A percentile compares a stretch with the other conserved stretches of the same genome.
phyloP scores from a whole-genome alignment of 1,139 yeast genomes.

The Pichia sp. region DNA sequence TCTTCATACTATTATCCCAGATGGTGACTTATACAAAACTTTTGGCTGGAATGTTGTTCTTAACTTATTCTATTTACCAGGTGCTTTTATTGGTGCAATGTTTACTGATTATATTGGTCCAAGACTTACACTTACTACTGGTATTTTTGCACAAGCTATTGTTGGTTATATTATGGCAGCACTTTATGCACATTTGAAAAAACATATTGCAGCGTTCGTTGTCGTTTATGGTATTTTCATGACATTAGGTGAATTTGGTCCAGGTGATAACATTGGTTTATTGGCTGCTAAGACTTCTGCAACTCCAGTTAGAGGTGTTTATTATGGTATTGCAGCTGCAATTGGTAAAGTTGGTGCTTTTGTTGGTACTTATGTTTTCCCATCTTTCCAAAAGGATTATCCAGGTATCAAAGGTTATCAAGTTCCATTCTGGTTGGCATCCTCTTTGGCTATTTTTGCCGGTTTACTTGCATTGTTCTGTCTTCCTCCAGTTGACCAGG shows the following conservation, averaged over 20 bases:
- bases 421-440: conserved; percentile 78
- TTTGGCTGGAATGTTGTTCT: conserved; percentile 93
- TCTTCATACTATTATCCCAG: conserved; percentile 52
- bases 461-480: conserved; percentile 63
- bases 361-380: conserved; percentile 85
- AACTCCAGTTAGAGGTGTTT: conserved; percentile 83
- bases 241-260: conserved; percentile 87
- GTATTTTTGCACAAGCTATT: conserved; percentile 65
- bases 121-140: conserved; percentile 62
- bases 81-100: conserved; percentile 76
- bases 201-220: conserved; percentile 68
- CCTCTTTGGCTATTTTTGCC: conserved; percentile 67
- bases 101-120: conserved; percentile 87
- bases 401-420: conserved; percentile 41
- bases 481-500: conserved; percentile 78
- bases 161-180: conserved; percentile 88
- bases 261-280: conserved; percentile 87
- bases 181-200: conserved; percentile 44
- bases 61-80: conserved; percentile 84
- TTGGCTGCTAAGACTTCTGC: conserved; percentile 83
- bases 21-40: conserved; percentile 56
- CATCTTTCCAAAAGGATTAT: conserved; percentile 32
- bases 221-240: conserved; percentile 83
- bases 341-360: conserved; percentile 88
- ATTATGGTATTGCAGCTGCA: conserved; percentile 89